Evolutionary conservation across 2,329 filamentous ascomycete species (phyloP).

Genomic region (Aureobasidium leucospermi): DNA sequence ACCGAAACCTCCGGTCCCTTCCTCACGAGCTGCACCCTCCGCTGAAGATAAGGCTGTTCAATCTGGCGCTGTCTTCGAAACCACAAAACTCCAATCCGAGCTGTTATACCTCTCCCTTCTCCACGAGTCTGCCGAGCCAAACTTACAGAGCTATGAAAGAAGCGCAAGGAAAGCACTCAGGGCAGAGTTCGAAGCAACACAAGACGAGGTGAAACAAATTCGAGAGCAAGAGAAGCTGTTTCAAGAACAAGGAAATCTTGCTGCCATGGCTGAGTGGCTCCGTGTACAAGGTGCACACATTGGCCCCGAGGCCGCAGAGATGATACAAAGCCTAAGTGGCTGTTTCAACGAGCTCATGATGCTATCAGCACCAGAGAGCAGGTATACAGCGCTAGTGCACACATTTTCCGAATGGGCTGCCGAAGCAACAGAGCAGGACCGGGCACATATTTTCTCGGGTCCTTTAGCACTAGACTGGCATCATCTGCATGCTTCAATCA

Average conservation of each 20-base stretch:
- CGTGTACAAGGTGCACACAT: conserved; percentile 40
- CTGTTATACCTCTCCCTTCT: conserved; percentile 59
- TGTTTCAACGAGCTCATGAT: conserved; percentile 52
- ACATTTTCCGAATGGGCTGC: conserved; percentile 55
- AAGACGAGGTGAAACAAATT: conserved; percentile 21
- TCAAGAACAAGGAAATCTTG: conserved; percentile 44
- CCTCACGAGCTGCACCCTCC: conserved; percentile 47
- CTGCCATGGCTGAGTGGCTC: conserved; percentile 48
- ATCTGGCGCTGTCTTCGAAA: conserved; percentile 36
- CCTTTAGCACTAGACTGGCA: conserved; percentile 11
- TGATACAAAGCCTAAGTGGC: conserved; percentile 46
- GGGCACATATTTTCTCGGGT: not conserved
- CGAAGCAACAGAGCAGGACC: conserved; percentile 13
- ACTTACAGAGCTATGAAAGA: conserved; percentile 46
- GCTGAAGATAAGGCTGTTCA: conserved; percentile 56
- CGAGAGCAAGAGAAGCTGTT: not conserved
- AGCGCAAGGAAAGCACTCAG: conserved; percentile 40
- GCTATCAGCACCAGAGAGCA: conserved; percentile 49
- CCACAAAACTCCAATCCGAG: conserved; percentile 46
- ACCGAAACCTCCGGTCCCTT: conserved; percentile 52
- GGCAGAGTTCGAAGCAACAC: conserved; percentile 30
- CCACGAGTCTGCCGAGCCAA: conserved; percentile 46
- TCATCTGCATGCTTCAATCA: conserved; percentile 4
- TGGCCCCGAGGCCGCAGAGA: not conserved
- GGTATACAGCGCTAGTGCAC: conserved; percentile 48